These are phyloP conservation scores for Chionographis japonica DNA, from an alignment of 106 monocot genomes.

Conservation along the genomic window DNA sequence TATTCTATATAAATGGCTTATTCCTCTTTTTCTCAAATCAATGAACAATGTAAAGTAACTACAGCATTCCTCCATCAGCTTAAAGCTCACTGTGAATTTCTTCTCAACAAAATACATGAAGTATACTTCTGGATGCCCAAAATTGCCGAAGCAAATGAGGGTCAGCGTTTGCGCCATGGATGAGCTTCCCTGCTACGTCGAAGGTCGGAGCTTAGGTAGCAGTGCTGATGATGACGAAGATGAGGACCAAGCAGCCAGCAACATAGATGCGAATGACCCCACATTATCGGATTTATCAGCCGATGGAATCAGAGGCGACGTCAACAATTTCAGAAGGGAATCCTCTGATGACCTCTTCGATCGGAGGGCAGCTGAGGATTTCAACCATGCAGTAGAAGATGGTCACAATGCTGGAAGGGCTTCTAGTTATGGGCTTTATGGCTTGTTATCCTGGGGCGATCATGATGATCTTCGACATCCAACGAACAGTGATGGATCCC, in stretches of 20 bases:
- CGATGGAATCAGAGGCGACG: neutral
- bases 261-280: neutral
- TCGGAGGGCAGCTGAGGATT: slow-evolving; percentile 5
- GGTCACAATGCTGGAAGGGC: neutral
- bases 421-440: neutral
- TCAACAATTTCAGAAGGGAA: neutral
- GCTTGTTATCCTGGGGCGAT: neutral
- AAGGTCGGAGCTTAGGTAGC: slow-evolving; percentile 18
- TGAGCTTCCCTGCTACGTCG: slow-evolving; percentile 72
- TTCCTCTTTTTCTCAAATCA: neutral
- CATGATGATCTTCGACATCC: neutral
- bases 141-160: slow-evolving; percentile 79
- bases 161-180: slow-evolving; percentile 55
- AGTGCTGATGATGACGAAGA: slow-evolving; percentile 16
- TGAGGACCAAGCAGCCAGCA: slow-evolving; percentile 3
- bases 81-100: slow-evolving; percentile 81
- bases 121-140: slow-evolving; percentile 53
- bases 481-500: neutral
- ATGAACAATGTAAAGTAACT: neutral
- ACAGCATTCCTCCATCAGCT: slow-evolving; percentile 28
- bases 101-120: slow-evolving; percentile 81
- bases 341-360: neutral
- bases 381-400: neutral
- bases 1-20: neutral
- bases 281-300: neutral